Conservation (phyloP, 805 yeast species). For the Wilhelminamyces savonicus region DNA sequence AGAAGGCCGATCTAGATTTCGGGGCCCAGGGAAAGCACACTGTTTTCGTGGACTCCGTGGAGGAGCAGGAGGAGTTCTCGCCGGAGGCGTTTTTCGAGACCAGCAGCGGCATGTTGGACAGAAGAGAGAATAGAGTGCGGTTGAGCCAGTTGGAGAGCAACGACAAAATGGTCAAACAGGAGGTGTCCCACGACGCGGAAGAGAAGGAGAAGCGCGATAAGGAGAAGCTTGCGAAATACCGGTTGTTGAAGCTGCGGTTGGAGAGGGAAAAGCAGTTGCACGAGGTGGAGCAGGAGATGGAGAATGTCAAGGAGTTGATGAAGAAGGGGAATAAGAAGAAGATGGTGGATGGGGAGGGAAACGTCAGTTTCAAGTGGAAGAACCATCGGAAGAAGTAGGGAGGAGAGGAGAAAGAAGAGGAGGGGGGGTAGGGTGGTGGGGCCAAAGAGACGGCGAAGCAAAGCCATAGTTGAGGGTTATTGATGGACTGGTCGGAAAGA, state of each 20-base stretch:
- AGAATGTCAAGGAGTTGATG: conserved; percentile 79
- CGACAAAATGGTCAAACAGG: conserved; percentile 21
- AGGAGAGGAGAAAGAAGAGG: too few species aligned
- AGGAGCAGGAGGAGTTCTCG: conserved; percentile 51
- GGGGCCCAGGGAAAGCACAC: conserved; percentile 71
- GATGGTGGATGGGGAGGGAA: conserved; percentile 59
- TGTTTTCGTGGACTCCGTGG: conserved; percentile 67
- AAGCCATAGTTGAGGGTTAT: too few species aligned
- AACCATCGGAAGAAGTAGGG: conserved; percentile 61
- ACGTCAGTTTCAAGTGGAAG: conserved; percentile 76
- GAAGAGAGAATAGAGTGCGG: conserved; percentile 68
- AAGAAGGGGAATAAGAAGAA: conserved; percentile 85
- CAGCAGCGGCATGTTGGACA: conserved; percentile 51
- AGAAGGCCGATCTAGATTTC: conserved; percentile 43
- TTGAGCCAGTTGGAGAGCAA: conserved; percentile 49
- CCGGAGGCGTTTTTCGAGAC: conserved; percentile 69
- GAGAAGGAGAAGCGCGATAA: conserved; percentile 33
- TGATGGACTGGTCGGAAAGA: too few species aligned
- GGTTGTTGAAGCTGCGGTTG: conserved; percentile 55
- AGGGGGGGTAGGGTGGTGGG: too few species aligned
- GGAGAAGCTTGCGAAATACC: conserved; percentile 56
- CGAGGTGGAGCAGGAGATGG: conserved; percentile 67
- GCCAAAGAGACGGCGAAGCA: too few species aligned
- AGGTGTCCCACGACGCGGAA: conserved; percentile 20
- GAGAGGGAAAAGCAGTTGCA: conserved; percentile 65